These are phyloP conservation scores for Sphaerulina populicola DNA, from an alignment of 2,329 filamentous ascomycete genomes.

Conservation along the genomic window DNA sequence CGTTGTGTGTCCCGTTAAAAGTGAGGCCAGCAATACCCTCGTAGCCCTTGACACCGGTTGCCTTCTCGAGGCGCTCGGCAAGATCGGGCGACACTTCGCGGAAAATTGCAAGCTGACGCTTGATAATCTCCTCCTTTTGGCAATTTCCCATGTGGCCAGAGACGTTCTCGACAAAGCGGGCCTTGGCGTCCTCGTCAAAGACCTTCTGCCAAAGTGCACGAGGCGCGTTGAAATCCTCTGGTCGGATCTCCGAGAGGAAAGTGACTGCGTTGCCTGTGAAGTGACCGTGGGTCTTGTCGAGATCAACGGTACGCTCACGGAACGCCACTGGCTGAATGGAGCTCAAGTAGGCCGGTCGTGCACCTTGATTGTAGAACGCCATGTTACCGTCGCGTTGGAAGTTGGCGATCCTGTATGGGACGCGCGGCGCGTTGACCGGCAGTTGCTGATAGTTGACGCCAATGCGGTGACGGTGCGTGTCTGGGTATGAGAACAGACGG, in stretches of 20 bases:
- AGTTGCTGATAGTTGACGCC: constrained; percentile 54
- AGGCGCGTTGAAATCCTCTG: constrained; percentile 50
- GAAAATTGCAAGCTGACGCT: constrained; percentile 58
- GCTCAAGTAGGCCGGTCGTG: constrained; percentile 50
- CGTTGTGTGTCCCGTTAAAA: constrained; percentile 56
- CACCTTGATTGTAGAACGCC: constrained; percentile 58
- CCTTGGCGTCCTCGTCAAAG: constrained; percentile 50
- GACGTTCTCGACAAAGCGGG: constrained; percentile 53
- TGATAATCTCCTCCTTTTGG: constrained; percentile 52
- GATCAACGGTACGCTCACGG: constrained; percentile 39
- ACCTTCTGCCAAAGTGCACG: constrained; percentile 54
- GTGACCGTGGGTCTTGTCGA: constrained; percentile 45
- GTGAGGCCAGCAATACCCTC: constrained; percentile 47
- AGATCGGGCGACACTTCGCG: constrained; percentile 54
- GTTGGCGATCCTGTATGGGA: constrained; percentile 52
- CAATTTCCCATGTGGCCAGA: constrained; percentile 55
- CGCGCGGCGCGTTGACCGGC: constrained; percentile 46
- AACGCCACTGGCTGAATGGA: constrained; percentile 47
- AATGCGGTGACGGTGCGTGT: constrained; percentile 53
- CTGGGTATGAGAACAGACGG: constrained; percentile 62
- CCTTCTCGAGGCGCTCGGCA: constrained; percentile 52
- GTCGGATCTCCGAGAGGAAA: constrained; percentile 46
- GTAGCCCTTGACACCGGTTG: constrained; percentile 54
- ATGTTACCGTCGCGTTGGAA: constrained; percentile 67
- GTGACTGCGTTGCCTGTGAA: constrained; percentile 44